phyloP scores from a whole-genome alignment of 768 basidiomycete genomes.

The Kwoniella sp. region DNA sequence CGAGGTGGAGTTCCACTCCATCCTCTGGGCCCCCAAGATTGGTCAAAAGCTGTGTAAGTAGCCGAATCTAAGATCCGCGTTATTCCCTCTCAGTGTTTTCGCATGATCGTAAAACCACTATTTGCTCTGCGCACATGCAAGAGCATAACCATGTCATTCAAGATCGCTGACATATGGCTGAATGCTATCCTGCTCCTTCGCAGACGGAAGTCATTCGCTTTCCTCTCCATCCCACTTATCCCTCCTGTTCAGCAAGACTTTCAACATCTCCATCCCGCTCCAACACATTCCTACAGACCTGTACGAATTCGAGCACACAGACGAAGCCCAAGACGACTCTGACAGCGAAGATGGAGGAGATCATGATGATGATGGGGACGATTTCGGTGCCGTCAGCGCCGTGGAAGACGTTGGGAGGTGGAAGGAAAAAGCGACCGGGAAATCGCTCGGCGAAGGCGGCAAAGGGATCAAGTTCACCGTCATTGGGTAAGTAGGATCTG shows the following conservation, averaged over 20 bases:
- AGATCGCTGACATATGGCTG: neutral
- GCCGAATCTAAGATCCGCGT: neutral
- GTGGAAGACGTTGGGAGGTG: conserved; percentile 70
- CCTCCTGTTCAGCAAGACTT: conserved; percentile 83
- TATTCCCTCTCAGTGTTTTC: conserved; percentile 1
- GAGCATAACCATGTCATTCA: neutral
- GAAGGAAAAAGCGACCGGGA: conserved; percentile 73
- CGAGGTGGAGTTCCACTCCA: conserved; percentile 74
- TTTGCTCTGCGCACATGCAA: no score
- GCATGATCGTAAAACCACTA: no score
- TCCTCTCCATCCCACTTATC: conserved; percentile 92
- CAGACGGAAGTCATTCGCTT: conserved; percentile 83
- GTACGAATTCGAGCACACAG: conserved; percentile 84
- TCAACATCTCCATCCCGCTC: conserved; percentile 92
- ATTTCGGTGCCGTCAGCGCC: conserved; percentile 45
- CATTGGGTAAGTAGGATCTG: conserved; percentile 73
- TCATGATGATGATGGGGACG: conserved; percentile 20
- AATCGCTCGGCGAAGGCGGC: conserved; percentile 68
- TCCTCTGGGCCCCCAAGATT: conserved; percentile 82
- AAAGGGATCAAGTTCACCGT: conserved; percentile 80
- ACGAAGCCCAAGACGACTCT: conserved; percentile 32
- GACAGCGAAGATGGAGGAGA: conserved; percentile 35
- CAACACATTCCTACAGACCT: conserved; percentile 79
- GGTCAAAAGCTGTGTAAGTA: conserved; percentile 76
- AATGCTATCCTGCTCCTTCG: neutral